Evolutionary conservation across 306 rosid genomes (phyloP).

Genomic region (Dryas octopetala): DNA sequence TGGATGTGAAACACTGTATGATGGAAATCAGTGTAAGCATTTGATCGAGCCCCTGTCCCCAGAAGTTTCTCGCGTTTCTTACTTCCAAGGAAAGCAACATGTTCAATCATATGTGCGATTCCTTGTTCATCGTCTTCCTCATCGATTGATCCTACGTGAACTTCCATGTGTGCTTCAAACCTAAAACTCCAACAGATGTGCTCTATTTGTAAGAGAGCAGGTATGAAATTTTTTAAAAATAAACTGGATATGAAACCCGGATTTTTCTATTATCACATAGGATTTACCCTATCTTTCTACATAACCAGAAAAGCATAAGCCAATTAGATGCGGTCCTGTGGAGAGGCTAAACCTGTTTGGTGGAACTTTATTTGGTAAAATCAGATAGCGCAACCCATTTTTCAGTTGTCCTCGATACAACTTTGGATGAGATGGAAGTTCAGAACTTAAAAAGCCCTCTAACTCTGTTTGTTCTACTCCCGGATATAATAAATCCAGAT

Average conservation of each 20-base stretch:
- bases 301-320: slow-evolving; percentile 5
- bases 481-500: slow-evolving; percentile 45
- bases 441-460: slow-evolving; percentile 62
- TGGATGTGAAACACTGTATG: slow-evolving; percentile 99
- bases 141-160: slow-evolving; percentile 91
- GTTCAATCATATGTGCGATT: slow-evolving; percentile 99
- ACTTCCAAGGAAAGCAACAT: slow-evolving; percentile 99
- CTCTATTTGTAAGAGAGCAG: not conserved
- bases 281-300: not conserved
- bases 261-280: not conserved
- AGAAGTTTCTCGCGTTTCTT: slow-evolving; percentile 98
- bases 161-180: slow-evolving; percentile 99
- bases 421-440: slow-evolving; percentile 90
- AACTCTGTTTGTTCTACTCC: slow-evolving; percentile 48
- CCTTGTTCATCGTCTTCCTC: slow-evolving; percentile 99
- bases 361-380: slow-evolving; percentile 91
- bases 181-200: slow-evolving; percentile 40
- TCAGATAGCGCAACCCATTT: slow-evolving; percentile 80
- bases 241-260: not conserved
- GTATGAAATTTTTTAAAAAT: not conserved
- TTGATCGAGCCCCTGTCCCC: slow-evolving; percentile 98
- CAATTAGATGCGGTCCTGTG: not conserved
- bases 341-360: slow-evolving; percentile 61
- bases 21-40: slow-evolving; percentile 98
- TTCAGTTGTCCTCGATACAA: slow-evolving; percentile 76